Conservation (phyloP, 2,329 filamentous ascomycete species). For the Ascochyta clinopodiicola region DNA sequence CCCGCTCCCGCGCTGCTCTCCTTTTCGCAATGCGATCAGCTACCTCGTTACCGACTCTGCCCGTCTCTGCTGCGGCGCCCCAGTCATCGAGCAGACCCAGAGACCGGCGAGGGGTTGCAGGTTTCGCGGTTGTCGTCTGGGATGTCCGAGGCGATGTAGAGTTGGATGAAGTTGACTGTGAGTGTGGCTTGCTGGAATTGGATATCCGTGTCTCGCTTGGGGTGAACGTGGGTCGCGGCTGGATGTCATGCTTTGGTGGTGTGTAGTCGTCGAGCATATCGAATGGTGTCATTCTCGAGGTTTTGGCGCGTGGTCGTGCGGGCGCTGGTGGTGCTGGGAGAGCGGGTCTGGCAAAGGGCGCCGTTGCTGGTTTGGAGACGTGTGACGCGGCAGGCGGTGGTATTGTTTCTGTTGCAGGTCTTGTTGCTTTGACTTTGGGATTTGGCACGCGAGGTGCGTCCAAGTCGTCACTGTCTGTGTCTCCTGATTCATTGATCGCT, state of each 20-base stretch:
- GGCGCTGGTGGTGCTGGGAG: constrained; percentile 15
- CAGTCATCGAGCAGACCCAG: constrained; percentile 19
- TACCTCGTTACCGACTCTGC: constrained; percentile 22
- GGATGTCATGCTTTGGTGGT: not conserved
- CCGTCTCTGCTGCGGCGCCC: not conserved
- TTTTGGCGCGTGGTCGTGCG: constrained; percentile 14
- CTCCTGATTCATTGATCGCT: not conserved
- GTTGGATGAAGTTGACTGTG: constrained; percentile 7
- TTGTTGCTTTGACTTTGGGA: not conserved
- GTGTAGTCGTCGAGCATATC: constrained; percentile 37
- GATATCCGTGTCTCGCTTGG: not conserved
- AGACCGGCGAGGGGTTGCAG: not conserved
- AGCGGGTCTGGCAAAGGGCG: constrained; percentile 28
- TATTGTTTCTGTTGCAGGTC: not conserved
- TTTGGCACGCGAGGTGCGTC: constrained; percentile 26
- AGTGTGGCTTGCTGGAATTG: not conserved
- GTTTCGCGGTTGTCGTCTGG: not conserved
- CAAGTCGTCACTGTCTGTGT: constrained; percentile 42
- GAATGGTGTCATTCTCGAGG: constrained; percentile 30
- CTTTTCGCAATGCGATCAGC: constrained; percentile 41
- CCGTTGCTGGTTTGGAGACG: not conserved
- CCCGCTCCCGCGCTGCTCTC: constrained; percentile 34
- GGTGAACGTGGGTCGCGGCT: not conserved
- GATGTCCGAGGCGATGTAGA: not conserved
- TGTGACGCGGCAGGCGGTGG: not conserved